phyloP scores from a whole-genome alignment of 2,329 filamentous ascomycete genomes.

The Venturia asperata region DNA sequence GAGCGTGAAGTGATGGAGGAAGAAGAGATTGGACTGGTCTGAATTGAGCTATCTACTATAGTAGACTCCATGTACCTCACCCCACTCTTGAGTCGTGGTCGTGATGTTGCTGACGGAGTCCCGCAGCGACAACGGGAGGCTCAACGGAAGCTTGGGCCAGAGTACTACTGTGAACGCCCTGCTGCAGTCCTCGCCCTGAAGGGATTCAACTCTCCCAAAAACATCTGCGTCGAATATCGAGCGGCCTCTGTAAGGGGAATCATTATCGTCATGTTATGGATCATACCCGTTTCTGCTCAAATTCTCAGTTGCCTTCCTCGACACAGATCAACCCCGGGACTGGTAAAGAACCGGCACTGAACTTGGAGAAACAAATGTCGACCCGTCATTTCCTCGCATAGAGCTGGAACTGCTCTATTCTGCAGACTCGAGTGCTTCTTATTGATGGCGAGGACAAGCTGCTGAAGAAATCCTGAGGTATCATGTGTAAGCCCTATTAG shows the following conservation, averaged over 20 bases:
- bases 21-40: neutral
- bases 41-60: neutral
- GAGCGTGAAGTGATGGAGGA: neutral
- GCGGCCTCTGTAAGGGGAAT: neutral
- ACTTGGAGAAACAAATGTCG: neutral
- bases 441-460: neutral
- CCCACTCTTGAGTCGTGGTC: constrained; percentile 3
- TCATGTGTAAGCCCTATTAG: too few species aligned
- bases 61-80: neutral
- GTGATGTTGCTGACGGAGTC: neutral
- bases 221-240: neutral
- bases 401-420: neutral
- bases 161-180: too few species aligned
- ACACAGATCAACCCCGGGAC: neutral
- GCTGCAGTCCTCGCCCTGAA: neutral
- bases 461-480: neutral
- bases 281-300: neutral
- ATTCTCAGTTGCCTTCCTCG: neutral
- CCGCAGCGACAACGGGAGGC: neutral
- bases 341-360: neutral
- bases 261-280: neutral
- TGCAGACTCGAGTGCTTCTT: neutral
- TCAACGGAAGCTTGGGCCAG: neutral
- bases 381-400: neutral
- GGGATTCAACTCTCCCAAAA: neutral